Conservation (phyloP, 495 filamentous ascomycete genomes). For the Penicillium bialowiezense region DNA sequence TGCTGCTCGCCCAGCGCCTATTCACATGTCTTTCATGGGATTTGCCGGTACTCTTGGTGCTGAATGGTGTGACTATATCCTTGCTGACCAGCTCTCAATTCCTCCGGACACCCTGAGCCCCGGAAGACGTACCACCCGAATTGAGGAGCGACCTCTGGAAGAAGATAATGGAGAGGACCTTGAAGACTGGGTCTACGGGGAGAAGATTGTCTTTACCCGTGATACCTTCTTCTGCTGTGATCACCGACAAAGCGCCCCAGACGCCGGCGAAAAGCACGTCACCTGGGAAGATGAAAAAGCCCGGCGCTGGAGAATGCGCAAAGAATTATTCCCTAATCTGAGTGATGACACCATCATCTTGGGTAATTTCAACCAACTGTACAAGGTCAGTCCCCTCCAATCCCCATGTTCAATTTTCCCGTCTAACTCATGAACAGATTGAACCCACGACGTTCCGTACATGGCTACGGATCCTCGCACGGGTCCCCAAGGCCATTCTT, state of each 20-base stretch:
- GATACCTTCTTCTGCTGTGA: conserved; percentile 99
- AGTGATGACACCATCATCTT: conserved; percentile 86
- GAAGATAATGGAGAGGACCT: conserved; percentile 60
- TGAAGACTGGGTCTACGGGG: conserved; percentile 88
- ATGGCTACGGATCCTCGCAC: conserved; percentile 91
- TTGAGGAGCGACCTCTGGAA: conserved; percentile 70
- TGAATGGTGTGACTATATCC: conserved; percentile 98
- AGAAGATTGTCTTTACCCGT: conserved; percentile 93
- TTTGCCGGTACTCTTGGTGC: conserved; percentile 95
- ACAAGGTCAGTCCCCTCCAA: conserved; percentile 68
- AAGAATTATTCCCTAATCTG: conserved; percentile 85
- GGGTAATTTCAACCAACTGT: conserved; percentile 98
- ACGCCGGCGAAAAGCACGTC: conserved; percentile 57
- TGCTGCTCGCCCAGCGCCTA: conserved; percentile 88
- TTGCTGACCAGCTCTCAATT: conserved; percentile 86
- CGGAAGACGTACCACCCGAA: conserved; percentile 65
- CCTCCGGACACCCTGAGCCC: conserved; percentile 79
- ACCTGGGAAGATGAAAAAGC: conserved; percentile 85
- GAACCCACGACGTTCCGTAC: conserved; percentile 95
- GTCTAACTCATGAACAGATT: conserved; percentile 57
- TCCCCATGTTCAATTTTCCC: not conserved
- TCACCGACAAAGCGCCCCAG: conserved; percentile 88
- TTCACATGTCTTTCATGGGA: conserved; percentile 99
- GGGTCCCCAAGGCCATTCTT: conserved; percentile 81
- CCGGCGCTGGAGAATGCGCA: conserved; percentile 89